These are phyloP conservation scores for Aureobasidium uvarum DNA, from an alignment of 2,329 filamentous ascomycete genomes.

Conservation along the genomic window DNA sequence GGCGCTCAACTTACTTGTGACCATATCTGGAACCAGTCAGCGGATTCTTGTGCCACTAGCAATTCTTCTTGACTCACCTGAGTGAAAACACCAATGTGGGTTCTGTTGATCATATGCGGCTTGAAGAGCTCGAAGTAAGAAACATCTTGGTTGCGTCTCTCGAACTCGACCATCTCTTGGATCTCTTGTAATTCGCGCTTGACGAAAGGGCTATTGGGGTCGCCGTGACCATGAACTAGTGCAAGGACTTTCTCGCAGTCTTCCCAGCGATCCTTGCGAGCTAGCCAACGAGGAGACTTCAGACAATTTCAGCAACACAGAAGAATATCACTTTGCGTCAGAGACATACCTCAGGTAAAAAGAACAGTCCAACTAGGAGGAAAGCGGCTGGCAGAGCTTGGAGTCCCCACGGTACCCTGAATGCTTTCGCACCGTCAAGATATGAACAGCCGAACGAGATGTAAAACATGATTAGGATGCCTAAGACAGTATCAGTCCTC, in stretches of 20 bases:
- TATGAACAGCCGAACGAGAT: conserved; percentile 54
- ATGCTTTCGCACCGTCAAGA: conserved; percentile 57
- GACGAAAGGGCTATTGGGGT: conserved; percentile 54
- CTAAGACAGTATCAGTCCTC: neutral
- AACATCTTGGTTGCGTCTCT: conserved; percentile 66
- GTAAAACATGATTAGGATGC: conserved; percentile 66
- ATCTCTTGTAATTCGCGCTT: conserved; percentile 69
- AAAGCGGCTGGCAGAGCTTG: conserved; percentile 48
- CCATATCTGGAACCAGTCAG: neutral
- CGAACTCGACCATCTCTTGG: conserved; percentile 66
- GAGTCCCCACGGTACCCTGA: conserved; percentile 61
- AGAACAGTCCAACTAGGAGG: conserved; percentile 36
- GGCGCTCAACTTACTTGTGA: neutral
- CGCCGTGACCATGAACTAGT: conserved; percentile 44
- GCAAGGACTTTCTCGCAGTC: conserved; percentile 44
- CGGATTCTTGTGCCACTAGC: too few relatives aligned
- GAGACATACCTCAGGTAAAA: neutral
- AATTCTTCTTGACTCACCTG: conserved; percentile 71
- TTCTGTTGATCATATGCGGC: conserved; percentile 70
- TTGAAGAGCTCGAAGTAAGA: conserved; percentile 70
- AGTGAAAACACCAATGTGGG: conserved; percentile 67
- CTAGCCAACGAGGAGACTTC: conserved; percentile 48
- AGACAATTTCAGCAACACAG: conserved; percentile 42
- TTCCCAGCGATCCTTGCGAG: conserved; percentile 48
- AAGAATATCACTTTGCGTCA: too few relatives aligned